Evolutionary conservation across 2,329 filamentous ascomycete species (phyloP), one percentile per base, ranked within the genome.

Genomic region (Colletotrichum neosansevieriae): DNA sequence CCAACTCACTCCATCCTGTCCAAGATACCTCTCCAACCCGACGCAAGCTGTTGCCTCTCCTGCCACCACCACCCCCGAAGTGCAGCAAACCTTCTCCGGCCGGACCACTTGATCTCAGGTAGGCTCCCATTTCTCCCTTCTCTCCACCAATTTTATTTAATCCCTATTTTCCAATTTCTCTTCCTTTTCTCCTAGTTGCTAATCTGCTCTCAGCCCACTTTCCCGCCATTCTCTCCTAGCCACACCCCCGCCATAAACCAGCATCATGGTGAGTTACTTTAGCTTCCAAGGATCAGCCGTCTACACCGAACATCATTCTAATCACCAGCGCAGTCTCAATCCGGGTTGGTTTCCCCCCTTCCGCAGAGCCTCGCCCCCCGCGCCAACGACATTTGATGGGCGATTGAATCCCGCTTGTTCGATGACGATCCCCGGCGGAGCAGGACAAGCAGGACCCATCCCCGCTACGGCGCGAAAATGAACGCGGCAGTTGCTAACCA

Each of bases 271-370:
- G 76, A 78, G 80, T 29, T 74, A 72, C 65, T 70, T 57, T 70
- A 67, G 64, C 69, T 58, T 70, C 58, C 62, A 58, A 67, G 67
- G 61, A 66, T 58, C 63, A 58, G 59, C 50, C 51, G 36, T 56
- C 56, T 45, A 57, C 40, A 29, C 29, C 44, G 24, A 53, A 53
- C 17, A 49, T 29, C 51, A 54, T 56, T 58, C 70, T 71, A 69
- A 71, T 57, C 47, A 45, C 54, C 40, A 51, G 50, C 58, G 42
- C 58, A 91, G 88, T 90, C 88, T 89, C 86, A 89, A 87, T 90
- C 88, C 80, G 88, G 88, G 88, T 91, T 84, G 79, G 86, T 88
- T 70, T 67, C 57, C 66, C 72, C 71, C 74, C 71, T 73, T 74
- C 63, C 21, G 34, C 24, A 57, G 29, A 53, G 57, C 63, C 51